A percentile compares a stretch with the other conserved stretches of the same genome.
Evolutionary conservation across 805 yeast species (phyloP).

Genomic region (Lipomyces anomalus): DNA sequence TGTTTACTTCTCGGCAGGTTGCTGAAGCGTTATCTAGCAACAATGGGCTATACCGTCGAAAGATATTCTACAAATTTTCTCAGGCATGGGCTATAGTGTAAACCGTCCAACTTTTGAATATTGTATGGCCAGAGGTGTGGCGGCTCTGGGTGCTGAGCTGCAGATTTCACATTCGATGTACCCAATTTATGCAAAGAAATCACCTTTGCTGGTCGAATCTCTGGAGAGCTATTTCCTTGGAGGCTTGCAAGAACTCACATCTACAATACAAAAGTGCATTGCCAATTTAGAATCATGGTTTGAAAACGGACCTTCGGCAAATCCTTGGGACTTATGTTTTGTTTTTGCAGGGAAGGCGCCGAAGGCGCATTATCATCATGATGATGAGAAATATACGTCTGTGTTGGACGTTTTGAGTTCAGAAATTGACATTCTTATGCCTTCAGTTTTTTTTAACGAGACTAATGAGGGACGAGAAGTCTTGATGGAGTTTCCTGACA

Average conservation of each 20-base stretch:
- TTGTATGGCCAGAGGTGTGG: constrained; percentile 53
- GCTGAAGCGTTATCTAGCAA: constrained; percentile 28
- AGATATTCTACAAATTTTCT: constrained; percentile 42
- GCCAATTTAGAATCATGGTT: constrained; percentile 41
- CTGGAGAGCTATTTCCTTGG: constrained; percentile 49
- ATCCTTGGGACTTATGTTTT: constrained; percentile 34
- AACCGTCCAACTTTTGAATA: constrained; percentile 35
- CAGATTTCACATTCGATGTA: constrained; percentile 32
- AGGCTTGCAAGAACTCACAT: constrained; percentile 45
- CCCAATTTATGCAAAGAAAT: constrained; percentile 33
- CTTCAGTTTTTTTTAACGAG: not conserved
- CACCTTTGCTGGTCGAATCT: constrained; percentile 42
- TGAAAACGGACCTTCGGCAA: constrained; percentile 24
- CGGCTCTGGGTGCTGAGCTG: constrained; percentile 47
- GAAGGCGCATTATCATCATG: not conserved
- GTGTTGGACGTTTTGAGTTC: not conserved
- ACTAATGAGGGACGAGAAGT: not conserved
- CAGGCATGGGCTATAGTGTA: constrained; percentile 36
- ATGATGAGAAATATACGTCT: not conserved
- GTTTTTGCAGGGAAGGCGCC: constrained; percentile 32
- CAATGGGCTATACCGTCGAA: constrained; percentile 42
- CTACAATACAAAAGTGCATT: constrained; percentile 39
- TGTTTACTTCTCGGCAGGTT: constrained; percentile 12
- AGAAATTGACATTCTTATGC: not conserved
- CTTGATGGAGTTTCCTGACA: not conserved